Evolutionary conservation across 2,329 filamentous ascomycete species (phyloP).

Genomic region (Clarireedia sp.): DNA sequence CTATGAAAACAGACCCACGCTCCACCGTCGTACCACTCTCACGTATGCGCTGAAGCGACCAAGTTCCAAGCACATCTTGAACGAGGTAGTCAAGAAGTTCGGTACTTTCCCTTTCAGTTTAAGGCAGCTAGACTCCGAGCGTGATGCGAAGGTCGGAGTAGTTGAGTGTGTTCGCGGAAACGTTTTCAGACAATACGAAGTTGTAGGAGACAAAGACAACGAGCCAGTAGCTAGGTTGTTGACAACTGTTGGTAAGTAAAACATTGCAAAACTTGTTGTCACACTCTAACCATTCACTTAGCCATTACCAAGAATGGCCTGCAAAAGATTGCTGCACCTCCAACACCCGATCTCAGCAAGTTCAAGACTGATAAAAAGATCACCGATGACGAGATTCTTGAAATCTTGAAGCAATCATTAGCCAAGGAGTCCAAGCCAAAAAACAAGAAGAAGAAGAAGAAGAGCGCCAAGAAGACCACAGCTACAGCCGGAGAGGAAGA

Average conservation of each 20-base stretch:
- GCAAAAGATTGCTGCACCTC: constrained; percentile 72
- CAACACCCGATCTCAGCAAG: constrained; percentile 68
- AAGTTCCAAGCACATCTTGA: constrained; percentile 84
- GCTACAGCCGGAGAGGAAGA: constrained; percentile 26
- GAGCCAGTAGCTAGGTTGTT: constrained; percentile 78
- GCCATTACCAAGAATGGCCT: constrained; percentile 97
- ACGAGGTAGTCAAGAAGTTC: constrained; percentile 95
- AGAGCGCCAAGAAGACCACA: constrained; percentile 41
- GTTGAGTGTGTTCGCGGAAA: constrained; percentile 92
- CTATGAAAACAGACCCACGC: constrained; percentile 76
- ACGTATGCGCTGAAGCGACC: constrained; percentile 92
- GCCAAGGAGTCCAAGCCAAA: constrained; percentile 83
- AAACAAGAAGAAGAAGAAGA: constrained; percentile 77
- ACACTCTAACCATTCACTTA: constrained; percentile 34
- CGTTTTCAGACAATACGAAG: constrained; percentile 91
- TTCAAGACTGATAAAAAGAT: constrained; percentile 98
- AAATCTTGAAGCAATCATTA: constrained; percentile 85
- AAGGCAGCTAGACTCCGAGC: constrained; percentile 93
- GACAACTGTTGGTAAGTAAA: constrained; percentile 78
- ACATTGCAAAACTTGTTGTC: not conserved
- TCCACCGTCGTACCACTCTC: constrained; percentile 86
- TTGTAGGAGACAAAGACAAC: constrained; percentile 87
- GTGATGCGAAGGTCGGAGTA: constrained; percentile 88
- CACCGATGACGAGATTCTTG: constrained; percentile 86
- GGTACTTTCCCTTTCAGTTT: constrained; percentile 96